These are phyloP conservation scores for Senecio squalidus DNA, from an alignment of 140 eudicot genomes.

Conservation along the genomic window DNA sequence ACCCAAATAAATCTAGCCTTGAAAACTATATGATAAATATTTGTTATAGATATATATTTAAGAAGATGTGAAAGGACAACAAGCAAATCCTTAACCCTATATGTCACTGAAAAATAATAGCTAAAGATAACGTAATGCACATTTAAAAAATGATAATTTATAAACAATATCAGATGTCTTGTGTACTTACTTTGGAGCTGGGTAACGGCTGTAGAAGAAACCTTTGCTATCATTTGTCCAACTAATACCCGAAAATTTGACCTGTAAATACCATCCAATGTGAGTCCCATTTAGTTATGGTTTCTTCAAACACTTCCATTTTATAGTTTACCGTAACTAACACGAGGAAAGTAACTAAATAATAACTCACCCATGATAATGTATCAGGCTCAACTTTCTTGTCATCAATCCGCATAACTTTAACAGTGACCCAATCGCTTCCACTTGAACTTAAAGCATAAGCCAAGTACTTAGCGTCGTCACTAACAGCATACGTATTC, in stretches of 20 bases:
- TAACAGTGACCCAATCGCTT: slow-evolving; percentile 95
- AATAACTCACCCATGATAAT: slow-evolving; percentile 67
- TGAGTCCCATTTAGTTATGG: no score
- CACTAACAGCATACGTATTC: slow-evolving; percentile 73
- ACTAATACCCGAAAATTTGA: slow-evolving; percentile 75
- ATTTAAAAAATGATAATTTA: background rate
- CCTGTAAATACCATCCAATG: slow-evolving; percentile 48
- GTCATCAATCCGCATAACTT: slow-evolving; percentile 73
- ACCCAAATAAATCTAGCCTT: no score
- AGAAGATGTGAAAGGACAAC: background rate
- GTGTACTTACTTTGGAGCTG: slow-evolving; percentile 81
- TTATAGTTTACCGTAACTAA: no score
- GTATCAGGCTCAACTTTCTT: slow-evolving; percentile 67
- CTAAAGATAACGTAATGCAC: background rate
- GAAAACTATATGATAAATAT: no score
- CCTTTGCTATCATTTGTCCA: slow-evolving; percentile 98
- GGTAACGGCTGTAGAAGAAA: slow-evolving; percentile 92
- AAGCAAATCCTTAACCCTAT: background rate
- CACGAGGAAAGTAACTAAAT: background rate
- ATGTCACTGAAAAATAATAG: background rate
- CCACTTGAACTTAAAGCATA: slow-evolving; percentile 91
- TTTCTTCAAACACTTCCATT: no score
- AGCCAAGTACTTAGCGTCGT: slow-evolving; percentile 87
- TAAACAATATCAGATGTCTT: background rate
- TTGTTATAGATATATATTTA: no score